Conservation (phyloP, 2,329 filamentous ascomycete genomes). For the Ilyonectria robusta region DNA sequence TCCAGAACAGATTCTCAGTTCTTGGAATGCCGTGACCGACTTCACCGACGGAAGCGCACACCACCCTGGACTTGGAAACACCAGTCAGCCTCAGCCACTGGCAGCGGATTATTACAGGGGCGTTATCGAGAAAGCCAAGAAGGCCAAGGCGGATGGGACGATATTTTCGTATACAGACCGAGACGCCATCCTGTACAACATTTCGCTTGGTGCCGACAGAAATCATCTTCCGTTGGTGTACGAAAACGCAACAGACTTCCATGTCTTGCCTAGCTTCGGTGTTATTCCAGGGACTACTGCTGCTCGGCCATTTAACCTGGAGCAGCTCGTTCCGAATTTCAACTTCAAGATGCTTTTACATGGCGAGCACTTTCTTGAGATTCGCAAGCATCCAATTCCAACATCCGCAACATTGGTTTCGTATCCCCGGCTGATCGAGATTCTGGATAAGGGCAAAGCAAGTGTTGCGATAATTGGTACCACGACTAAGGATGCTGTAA, state of each 20-base stretch:
- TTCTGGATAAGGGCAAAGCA: constrained; percentile 94
- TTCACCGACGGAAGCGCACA: constrained; percentile 88
- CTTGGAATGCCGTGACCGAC: constrained; percentile 79
- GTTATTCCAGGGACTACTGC: constrained; percentile 93
- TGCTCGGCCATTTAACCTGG: constrained; percentile 82
- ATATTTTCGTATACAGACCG: background rate
- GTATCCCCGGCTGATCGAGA: constrained; percentile 86
- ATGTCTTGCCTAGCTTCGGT: constrained; percentile 91
- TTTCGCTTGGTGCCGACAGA: constrained; percentile 88
- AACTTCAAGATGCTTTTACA: constrained; percentile 98
- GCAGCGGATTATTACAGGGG: constrained; percentile 46
- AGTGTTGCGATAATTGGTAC: constrained; percentile 85
- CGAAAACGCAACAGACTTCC: constrained; percentile 92
- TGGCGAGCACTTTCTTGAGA: constrained; percentile 97
- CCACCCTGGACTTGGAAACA: constrained; percentile 72
- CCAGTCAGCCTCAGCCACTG: too few species aligned
- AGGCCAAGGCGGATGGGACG: constrained; percentile 86
- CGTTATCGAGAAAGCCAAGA: constrained; percentile 80
- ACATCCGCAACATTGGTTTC: constrained; percentile 84
- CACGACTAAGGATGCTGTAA: constrained; percentile 86
- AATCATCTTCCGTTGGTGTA: constrained; percentile 44
- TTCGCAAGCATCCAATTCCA: constrained; percentile 91
- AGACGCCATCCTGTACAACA: constrained; percentile 94
- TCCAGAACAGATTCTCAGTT: constrained; percentile 85
- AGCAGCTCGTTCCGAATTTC: constrained; percentile 93